A percentile compares a stretch with the other conserved stretches of the same genome.
phyloP scores from a whole-genome alignment of 2,329 filamentous ascomycete genomes.

The Ophiostoma perfectum region DNA sequence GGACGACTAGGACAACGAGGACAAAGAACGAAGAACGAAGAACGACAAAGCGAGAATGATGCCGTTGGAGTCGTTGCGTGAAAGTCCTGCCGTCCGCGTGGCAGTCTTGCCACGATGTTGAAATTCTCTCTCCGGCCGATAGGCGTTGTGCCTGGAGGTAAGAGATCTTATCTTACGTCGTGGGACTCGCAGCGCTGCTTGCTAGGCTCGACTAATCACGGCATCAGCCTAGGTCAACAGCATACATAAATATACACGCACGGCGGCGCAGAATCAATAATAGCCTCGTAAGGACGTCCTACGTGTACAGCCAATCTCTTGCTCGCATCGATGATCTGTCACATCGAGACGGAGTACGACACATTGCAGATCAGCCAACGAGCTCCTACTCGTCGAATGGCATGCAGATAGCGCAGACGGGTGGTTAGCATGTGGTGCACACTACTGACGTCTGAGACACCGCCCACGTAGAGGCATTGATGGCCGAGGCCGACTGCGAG shows the following conservation, averaged over 20 bases:
- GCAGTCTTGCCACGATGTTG: slow-evolving; percentile 1
- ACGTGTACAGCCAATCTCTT: background rate
- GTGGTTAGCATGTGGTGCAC: too few relatives aligned
- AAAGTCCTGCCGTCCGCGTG: background rate
- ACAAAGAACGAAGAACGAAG: background rate
- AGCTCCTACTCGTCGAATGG: too few relatives aligned
- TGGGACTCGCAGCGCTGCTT: too few relatives aligned
- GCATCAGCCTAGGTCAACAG: too few relatives aligned
- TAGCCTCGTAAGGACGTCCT: background rate
- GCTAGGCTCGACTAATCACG: too few relatives aligned
- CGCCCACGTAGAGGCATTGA: background rate
- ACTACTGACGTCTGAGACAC: background rate
- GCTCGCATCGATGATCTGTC: background rate
- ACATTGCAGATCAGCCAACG: too few relatives aligned
- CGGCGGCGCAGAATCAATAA: background rate
- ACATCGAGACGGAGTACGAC: too few relatives aligned
- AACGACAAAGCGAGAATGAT: background rate
- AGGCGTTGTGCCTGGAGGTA: too few relatives aligned
- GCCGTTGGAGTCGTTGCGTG: background rate
- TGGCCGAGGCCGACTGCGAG: background rate
- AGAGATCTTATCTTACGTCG: too few relatives aligned
- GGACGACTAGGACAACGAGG: background rate
- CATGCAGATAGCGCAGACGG: too few relatives aligned
- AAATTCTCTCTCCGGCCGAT: too few relatives aligned
- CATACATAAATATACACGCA: background rate